Conservation (phyloP, 441 rosid genomes). For the Bruguiera hainesii region DNA sequence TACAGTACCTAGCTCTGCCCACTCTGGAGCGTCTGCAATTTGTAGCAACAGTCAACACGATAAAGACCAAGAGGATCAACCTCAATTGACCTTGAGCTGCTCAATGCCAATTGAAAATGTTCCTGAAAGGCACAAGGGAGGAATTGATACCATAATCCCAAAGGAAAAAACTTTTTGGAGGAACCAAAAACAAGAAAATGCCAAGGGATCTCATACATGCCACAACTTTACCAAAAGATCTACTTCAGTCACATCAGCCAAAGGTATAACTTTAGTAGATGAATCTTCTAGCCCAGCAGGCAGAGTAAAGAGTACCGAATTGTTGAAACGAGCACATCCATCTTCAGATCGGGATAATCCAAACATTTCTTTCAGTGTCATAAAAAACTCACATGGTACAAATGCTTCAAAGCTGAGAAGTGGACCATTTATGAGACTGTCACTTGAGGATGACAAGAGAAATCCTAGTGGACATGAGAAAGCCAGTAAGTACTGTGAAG, state of each 20-base stretch:
- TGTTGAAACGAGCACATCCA: slow-evolving; percentile 29
- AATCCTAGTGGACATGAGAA: slow-evolving; percentile 32
- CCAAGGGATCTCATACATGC: slow-evolving; percentile 18
- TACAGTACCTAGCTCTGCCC: slow-evolving; percentile 28
- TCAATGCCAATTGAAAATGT: slow-evolving; percentile 34
- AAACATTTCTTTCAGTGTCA: slow-evolving; percentile 23
- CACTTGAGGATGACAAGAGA: slow-evolving; percentile 25
- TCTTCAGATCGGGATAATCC: slow-evolving; percentile 28
- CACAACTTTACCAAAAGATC: slow-evolving; percentile 20
- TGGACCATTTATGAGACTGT: slow-evolving; percentile 29
- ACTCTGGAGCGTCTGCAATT: slow-evolving; percentile 23
- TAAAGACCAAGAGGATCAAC: slow-evolving; percentile 23
- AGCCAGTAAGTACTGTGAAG: slow-evolving; percentile 19
- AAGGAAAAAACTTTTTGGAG: slow-evolving; percentile 20
- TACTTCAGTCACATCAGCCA: slow-evolving; percentile 19
- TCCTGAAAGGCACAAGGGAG: slow-evolving; percentile 27
- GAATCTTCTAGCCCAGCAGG: slow-evolving; percentile 20
- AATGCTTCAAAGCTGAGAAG: slow-evolving; percentile 28
- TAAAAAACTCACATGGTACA: slow-evolving; percentile 16
- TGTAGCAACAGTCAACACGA: slow-evolving; percentile 18
- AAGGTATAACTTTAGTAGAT: slow-evolving; percentile 25
- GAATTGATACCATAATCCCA: slow-evolving; percentile 21
- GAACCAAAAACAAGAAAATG: slow-evolving; percentile 24
- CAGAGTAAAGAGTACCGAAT: slow-evolving; percentile 22
- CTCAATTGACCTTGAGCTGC: slow-evolving; percentile 31